Conservation (phyloP, 1,284 basidiomycete genomes). For the Austroboletus novae-zelandiae region DNA sequence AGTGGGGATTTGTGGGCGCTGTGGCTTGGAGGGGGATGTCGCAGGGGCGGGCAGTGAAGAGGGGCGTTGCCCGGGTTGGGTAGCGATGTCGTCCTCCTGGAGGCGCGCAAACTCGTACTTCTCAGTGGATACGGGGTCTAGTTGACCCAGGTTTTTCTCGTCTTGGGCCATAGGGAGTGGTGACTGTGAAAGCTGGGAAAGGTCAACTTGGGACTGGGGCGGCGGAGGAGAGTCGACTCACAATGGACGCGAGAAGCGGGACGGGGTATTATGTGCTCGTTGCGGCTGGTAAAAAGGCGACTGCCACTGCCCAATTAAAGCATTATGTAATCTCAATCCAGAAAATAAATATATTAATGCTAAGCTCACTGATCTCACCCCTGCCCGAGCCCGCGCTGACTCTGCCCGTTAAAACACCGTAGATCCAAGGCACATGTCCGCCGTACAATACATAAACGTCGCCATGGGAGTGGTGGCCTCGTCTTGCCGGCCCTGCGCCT, state of each 20-base stretch:
- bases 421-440: no score
- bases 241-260: slow-evolving; percentile 8
- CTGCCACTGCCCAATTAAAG: no score
- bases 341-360: no score
- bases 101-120: slow-evolving; percentile 21
- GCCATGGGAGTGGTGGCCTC: no score
- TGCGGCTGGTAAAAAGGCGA: not conserved
- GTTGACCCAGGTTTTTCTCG: slow-evolving; percentile 18
- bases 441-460: no score
- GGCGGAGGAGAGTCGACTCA: not conserved
- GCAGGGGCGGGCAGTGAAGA: slow-evolving; percentile 26
- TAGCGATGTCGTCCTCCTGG: slow-evolving; percentile 13
- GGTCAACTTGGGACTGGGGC: not conserved
- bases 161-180: slow-evolving; percentile 16
- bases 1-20: slow-evolving; percentile 44
- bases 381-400: no score
- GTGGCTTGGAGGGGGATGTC: slow-evolving; percentile 21
- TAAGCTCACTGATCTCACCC: no score
- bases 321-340: no score
- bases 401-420: no score
- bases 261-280: not conserved
- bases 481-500: no score
- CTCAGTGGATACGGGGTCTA: slow-evolving; percentile 9
- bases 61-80: slow-evolving; percentile 4
- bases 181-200: slow-evolving; percentile 1